A percentile compares a stretch with the other conserved stretches of the same genome.
Conservation (phyloP, 805 yeast species). For the Kodamaea jinghongensis region DNA sequence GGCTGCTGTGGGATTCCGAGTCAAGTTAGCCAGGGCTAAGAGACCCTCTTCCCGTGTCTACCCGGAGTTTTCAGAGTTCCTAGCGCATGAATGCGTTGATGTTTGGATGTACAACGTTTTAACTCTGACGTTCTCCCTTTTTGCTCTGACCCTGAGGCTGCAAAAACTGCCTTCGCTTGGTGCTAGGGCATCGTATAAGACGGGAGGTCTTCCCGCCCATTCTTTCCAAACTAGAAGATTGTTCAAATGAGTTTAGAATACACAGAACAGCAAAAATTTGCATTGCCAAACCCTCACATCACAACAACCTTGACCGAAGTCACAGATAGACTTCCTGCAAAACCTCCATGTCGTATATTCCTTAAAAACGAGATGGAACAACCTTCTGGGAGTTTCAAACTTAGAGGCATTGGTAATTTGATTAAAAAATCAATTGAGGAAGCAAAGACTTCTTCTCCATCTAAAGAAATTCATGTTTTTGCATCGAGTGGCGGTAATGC, state of each 20-base stretch:
- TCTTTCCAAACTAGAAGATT: no score
- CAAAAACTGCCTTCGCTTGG: neutral
- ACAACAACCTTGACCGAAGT: constrained; percentile 41
- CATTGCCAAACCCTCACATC: constrained; percentile 20
- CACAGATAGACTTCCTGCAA: constrained; percentile 23
- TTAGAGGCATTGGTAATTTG: constrained; percentile 53
- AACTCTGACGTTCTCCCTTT: no score
- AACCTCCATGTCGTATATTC: constrained; percentile 38
- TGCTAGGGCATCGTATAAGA: no score
- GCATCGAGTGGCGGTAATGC: constrained; percentile 59
- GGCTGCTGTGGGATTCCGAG: no score
- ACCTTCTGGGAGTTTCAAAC: constrained; percentile 57
- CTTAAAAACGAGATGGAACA: constrained; percentile 52
- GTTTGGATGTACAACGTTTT: no score
- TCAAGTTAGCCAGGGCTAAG: no score
- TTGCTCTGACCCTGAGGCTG: no score
- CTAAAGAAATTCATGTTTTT: constrained; percentile 37
- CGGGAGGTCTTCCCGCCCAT: no score
- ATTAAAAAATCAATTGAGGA: constrained; percentile 32
- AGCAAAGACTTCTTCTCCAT: constrained; percentile 19
- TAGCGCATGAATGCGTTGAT: no score
- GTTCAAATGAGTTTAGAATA: neutral
- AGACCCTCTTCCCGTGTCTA: no score
- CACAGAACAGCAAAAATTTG: neutral
- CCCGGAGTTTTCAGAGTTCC: no score